Percentiles rank a stretch among this genome's conserved stretches.
These are phyloP conservation scores for Rhodotorula toruloides DNA, from an alignment of 768 basidiomycete species.

Conservation along the genomic window DNA sequence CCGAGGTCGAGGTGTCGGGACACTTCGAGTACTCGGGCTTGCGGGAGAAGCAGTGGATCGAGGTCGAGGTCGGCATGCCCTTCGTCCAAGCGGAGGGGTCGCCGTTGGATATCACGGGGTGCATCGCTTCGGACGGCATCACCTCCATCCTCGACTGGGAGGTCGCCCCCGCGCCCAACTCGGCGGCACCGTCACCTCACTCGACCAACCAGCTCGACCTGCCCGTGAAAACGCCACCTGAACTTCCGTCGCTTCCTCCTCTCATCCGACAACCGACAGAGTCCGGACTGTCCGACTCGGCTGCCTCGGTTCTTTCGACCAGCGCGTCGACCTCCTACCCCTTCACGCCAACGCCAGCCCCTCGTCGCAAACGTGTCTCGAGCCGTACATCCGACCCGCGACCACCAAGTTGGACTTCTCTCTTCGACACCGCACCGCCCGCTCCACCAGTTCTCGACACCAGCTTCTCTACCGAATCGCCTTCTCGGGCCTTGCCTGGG, in stretches of 20 bases:
- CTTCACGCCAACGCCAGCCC: not conserved
- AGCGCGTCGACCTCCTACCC: not conserved
- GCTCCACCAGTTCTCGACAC: not conserved
- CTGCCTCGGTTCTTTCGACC: not conserved
- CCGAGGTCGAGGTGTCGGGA: slow-evolving; percentile 1
- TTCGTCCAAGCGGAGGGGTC: not conserved
- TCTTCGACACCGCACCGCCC: slow-evolving; percentile 31
- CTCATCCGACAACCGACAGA: too few relatives aligned
- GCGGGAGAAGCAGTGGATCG: slow-evolving; percentile 28
- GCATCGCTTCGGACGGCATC: not conserved
- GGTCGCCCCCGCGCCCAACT: not conserved
- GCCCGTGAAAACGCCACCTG: not conserved
- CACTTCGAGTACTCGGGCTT: slow-evolving; percentile 5
- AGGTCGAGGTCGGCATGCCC: not conserved
- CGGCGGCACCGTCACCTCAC: not conserved
- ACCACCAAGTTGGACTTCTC: slow-evolving; percentile 14
- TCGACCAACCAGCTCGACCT: not conserved
- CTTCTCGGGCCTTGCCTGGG: not conserved
- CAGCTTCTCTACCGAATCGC: not conserved
- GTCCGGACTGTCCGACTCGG: too few relatives aligned
- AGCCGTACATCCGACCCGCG: not conserved
- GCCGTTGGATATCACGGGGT: too few relatives aligned
- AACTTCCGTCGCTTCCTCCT: not conserved
- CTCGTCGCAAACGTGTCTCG: not conserved
- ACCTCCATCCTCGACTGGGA: slow-evolving; percentile 3